Conservation (phyloP, 495 filamentous ascomycete genomes). For the Penicillium ochrochloron region DNA sequence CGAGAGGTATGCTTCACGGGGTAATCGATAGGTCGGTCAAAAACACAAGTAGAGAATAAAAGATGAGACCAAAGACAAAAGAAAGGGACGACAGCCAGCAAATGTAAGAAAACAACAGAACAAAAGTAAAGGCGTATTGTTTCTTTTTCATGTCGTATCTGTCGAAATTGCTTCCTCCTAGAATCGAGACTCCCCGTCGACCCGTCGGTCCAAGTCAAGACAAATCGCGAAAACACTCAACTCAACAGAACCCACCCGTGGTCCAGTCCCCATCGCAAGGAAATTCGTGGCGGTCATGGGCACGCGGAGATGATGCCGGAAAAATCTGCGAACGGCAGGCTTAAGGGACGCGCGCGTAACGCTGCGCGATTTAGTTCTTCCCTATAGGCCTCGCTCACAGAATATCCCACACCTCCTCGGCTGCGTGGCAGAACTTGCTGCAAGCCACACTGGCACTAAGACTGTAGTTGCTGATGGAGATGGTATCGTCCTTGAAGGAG, state of each 20-base stretch:
- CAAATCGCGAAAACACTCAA: constrained; percentile 11
- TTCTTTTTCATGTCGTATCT: background rate
- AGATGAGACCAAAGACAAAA: constrained; percentile 14
- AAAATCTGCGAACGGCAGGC: constrained; percentile 14
- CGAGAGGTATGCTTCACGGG: background rate
- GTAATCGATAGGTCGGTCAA: constrained; percentile 10
- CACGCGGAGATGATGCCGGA: constrained; percentile 15
- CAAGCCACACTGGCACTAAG: constrained; percentile 96
- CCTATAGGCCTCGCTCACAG: constrained; percentile 54
- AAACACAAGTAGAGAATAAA: constrained; percentile 14
- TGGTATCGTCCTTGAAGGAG: constrained; percentile 90
- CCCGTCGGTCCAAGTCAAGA: constrained; percentile 5
- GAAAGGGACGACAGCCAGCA: constrained; percentile 15
- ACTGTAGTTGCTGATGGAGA: constrained; percentile 97
- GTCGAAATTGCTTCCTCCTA: constrained; percentile 7
- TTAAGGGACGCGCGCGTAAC: constrained; percentile 16
- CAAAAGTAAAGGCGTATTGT: background rate
- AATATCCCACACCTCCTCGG: constrained; percentile 95
- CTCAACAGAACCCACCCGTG: constrained; percentile 16
- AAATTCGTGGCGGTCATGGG: constrained; percentile 46
- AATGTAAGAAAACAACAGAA: background rate
- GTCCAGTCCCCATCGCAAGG: constrained; percentile 31
- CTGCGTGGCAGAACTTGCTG: constrained; percentile 98
- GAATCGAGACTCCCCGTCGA: background rate
- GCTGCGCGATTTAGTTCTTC: constrained; percentile 18